A percentile compares a stretch with the other conserved stretches of the same genome.
Conservation (phyloP, 2,329 filamentous ascomycete genomes). For the Tolypocladium inflatum region DNA sequence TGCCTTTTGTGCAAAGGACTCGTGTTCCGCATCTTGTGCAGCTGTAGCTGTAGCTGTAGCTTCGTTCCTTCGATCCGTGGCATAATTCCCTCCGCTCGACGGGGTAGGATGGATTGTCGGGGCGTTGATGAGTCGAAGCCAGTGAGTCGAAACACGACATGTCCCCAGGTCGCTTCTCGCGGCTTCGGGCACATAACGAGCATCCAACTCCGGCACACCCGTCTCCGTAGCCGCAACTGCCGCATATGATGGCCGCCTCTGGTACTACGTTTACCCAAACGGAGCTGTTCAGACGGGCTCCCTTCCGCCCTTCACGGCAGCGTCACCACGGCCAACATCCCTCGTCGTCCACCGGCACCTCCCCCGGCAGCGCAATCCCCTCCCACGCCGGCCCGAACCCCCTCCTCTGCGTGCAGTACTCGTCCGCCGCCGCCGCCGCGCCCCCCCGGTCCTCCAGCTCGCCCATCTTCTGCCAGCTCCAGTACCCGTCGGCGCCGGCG, state of each 20-base stretch:
- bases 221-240: conserved; percentile 1
- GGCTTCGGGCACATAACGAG: conserved; percentile 6
- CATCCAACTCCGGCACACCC: background rate
- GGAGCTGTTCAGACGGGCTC: conserved; percentile 45
- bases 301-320: conserved; percentile 28
- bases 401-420: background rate
- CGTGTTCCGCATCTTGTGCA: too few relatives aligned
- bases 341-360: background rate
- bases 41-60: too few relatives aligned
- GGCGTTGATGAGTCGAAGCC: conserved; percentile 2
- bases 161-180: conserved; percentile 13
- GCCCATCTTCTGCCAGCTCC: conserved; percentile 6
- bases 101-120: too few relatives aligned
- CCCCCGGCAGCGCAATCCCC: background rate
- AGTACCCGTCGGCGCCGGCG: conserved; percentile 3
- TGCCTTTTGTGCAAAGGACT: too few relatives aligned
- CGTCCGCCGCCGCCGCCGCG: background rate
- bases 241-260: conserved; percentile 19
- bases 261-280: conserved; percentile 35
- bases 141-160: conserved; percentile 5
- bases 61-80: too few relatives aligned
- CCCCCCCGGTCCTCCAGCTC: background rate
- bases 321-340: background rate
- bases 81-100: too few relatives aligned
- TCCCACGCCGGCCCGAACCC: background rate